Percentiles rank a stretch among this genome's conserved stretches.
Evolutionary conservation across 2,329 filamentous ascomycete species (phyloP).

Genomic region (Camptophora hylomeconis): DNA sequence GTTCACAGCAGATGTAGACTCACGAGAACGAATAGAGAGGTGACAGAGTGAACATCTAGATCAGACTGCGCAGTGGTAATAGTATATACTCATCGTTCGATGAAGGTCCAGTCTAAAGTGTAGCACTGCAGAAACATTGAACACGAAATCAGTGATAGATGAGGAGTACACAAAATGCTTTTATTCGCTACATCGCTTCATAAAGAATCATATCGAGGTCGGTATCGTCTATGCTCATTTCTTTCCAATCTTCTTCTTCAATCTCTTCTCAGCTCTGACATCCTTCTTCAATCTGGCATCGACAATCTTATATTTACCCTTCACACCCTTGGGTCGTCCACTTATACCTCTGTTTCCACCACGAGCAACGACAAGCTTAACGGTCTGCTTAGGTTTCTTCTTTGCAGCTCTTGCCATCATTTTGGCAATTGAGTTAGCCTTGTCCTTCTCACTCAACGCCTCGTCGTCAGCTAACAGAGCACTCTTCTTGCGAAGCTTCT

Average conservation of each 20-base stretch:
- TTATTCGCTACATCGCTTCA: too few relatives aligned
- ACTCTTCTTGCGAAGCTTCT: constrained; percentile 97
- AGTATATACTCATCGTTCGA: too few relatives aligned
- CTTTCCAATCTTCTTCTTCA: constrained; percentile 57
- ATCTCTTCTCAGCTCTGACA: constrained; percentile 70
- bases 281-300: constrained; percentile 96
- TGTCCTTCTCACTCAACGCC: constrained; percentile 89
- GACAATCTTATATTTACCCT: constrained; percentile 96
- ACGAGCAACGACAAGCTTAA: constrained; percentile 79
- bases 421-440: constrained; percentile 70
- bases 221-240: constrained; percentile 1
- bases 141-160: too few relatives aligned
- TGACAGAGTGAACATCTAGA: too few relatives aligned
- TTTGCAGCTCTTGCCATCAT: constrained; percentile 70
- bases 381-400: constrained; percentile 55
- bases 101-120: too few relatives aligned
- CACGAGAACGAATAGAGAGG: too few relatives aligned
- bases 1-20: too few relatives aligned
- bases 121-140: too few relatives aligned
- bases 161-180: too few relatives aligned
- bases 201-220: too few relatives aligned
- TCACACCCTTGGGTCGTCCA: constrained; percentile 79
- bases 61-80: too few relatives aligned
- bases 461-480: constrained; percentile 80
- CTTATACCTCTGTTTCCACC: constrained; percentile 75